Base-by-base conservation (phyloP, 208 protist genomes). In the Crithidia sp. region DNA sequence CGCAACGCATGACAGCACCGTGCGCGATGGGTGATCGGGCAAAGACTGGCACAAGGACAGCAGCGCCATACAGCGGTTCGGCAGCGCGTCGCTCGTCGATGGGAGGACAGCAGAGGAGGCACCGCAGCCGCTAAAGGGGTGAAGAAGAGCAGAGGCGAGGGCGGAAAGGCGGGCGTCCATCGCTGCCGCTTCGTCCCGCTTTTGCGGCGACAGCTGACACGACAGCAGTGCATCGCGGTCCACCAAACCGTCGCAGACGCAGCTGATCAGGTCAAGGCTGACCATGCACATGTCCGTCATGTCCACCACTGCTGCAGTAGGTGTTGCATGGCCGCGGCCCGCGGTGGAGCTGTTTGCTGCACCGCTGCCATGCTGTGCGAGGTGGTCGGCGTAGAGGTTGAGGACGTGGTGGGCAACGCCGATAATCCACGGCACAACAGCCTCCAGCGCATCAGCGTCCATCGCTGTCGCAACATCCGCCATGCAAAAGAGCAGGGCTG, bases 241-340 rank as follows among this genome's bases (percentile, higher is more conserved):
- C n/a, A 91, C 16, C 17, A 85, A 37, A 28, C 75, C 74, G 64
- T 81, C 79, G 58, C 83, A 91, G 47, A 73, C 74, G 44, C 61
- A 76, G 66, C 86, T 85, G 19, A 91, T 59, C n/a, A 91, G 74
- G 58, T 91, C 83, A 47, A 91, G 64, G 17, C 79, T 70, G 44
- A 89, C 72, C 70, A 84, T 82, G 53, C 62, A 76, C 52, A 83
- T 60, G 55, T 91, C 87, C 43, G 60, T 79, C 43, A 76, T 69
- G 71, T 88, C 71, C 47, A 82, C 68, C 5, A 43, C 54, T 28
- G 28, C 28, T 1, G 28, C 28, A 28, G 28, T 28, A 28, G 28
- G 0, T 28, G 28, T 28, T 28, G 28, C 28, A 1, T 28, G 28
- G 28, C 28, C 28, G 28, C 28, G 28, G 28, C 28, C 28, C 1